Conservation (phyloP, 2,329 filamentous ascomycete species). For the Diplocarpon mali region DNA sequence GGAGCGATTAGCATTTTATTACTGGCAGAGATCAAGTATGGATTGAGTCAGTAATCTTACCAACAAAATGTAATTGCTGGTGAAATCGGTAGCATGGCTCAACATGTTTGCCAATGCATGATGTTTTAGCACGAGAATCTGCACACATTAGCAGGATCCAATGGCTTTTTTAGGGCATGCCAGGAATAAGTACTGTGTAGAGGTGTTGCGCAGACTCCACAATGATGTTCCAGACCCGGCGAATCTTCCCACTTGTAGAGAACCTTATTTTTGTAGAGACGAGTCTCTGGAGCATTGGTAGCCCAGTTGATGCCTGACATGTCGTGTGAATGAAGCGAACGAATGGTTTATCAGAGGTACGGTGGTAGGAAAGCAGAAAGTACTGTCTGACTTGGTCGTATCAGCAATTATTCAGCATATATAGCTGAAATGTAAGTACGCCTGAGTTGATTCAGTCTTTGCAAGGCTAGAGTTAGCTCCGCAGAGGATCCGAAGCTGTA, state of each 20-base stretch:
- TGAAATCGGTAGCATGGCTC: conserved; percentile 28
- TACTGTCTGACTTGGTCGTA: no score
- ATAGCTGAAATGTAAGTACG: no score
- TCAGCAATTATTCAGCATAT: no score
- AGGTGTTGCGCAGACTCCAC: conserved; percentile 23
- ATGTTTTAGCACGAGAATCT: conserved; percentile 24
- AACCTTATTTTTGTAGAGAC: conserved; percentile 23
- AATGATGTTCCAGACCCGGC: conserved; percentile 27
- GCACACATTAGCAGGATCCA: conserved; percentile 1
- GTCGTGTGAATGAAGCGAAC: not conserved
- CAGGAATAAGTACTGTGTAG: conserved; percentile 20
- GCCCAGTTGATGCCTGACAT: conserved; percentile 18
- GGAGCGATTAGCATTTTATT: not conserved
- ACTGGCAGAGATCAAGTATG: not conserved
- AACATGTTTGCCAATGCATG: conserved; percentile 26
- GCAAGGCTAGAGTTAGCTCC: no score
- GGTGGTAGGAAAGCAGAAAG: not conserved
- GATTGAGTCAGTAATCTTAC: conserved; percentile 12
- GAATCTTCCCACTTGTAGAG: conserved; percentile 26
- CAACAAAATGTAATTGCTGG: conserved; percentile 27
- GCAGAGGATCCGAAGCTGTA: no score
- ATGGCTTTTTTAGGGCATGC: not conserved
- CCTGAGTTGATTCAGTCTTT: no score
- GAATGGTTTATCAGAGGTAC: not conserved
- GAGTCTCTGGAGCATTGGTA: conserved; percentile 18